Conservation (phyloP, 2,329 filamentous ascomycete species). For the Aureobasidium sp. region DNA sequence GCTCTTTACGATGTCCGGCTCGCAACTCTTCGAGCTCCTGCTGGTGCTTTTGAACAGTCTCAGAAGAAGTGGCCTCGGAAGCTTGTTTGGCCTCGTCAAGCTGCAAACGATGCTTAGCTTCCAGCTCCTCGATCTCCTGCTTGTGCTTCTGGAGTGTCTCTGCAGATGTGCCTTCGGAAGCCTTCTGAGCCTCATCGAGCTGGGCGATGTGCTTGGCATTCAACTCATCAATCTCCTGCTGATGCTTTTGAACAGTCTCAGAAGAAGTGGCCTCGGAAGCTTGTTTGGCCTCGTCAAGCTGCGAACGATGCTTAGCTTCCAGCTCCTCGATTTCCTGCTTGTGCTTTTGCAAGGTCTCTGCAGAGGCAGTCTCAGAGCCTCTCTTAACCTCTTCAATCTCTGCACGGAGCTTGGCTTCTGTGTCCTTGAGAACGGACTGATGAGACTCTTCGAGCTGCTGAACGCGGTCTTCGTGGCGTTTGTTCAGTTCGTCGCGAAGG, state of each 20-base stretch:
- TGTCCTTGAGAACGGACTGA: neutral
- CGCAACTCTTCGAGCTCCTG: neutral
- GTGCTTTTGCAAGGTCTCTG: neutral
- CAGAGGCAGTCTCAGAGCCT: neutral
- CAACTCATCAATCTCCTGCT: neutral
- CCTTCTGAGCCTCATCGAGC: neutral
- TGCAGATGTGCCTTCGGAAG: neutral
- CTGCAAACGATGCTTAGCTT: neutral
- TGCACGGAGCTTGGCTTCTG: neutral
- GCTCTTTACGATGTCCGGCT: neutral
- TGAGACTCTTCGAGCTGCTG: neutral
- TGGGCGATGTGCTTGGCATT: slow-evolving; percentile 4
- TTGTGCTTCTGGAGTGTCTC: neutral
- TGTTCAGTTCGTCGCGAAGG: neutral
- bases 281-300: neutral
- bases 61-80: neutral
- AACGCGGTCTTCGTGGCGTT: neutral
- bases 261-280: neutral
- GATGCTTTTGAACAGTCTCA: neutral
- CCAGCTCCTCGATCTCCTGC: neutral
- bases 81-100: neutral
- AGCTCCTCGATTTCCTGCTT: neutral
- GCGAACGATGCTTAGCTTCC: neutral
- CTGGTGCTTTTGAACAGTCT: neutral
- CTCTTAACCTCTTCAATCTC: neutral